Evolutionary conservation across 73 alveolate species (phyloP).

Genomic region (Paramecium pentaurelia): DNA sequence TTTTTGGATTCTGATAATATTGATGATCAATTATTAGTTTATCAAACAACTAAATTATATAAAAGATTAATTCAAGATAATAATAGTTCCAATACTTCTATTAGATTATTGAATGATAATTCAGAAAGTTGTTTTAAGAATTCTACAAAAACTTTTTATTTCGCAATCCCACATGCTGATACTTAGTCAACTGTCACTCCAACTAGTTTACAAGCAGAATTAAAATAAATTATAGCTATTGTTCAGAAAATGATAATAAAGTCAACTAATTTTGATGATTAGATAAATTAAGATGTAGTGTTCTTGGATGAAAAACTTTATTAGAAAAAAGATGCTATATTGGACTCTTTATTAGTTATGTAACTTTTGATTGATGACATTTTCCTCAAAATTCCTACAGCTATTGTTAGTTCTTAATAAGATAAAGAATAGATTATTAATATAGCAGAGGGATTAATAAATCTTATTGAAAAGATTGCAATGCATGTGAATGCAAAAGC

Average conservation of each 20-base stretch:
- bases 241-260: background rate
- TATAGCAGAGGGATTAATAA: background rate
- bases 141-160: background rate
- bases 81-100: background rate
- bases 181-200: background rate
- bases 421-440: background rate
- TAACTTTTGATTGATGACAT: background rate
- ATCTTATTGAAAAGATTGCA: background rate
- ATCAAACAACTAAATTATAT: background rate
- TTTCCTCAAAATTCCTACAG: background rate
- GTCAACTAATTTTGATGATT: background rate
- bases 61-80: background rate
- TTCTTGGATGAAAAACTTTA: background rate
- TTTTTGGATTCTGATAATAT: background rate
- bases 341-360: background rate
- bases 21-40: background rate
- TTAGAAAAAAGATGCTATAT: background rate
- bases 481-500: background rate
- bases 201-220: background rate
- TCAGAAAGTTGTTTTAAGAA: background rate
- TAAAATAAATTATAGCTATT: background rate
- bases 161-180: background rate
- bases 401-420: background rate
- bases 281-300: background rate
- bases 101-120: background rate